Base-by-base conservation (phyloP, 1,284 basidiomycete species). In the Kalmanozyma brasiliensis region DNA sequence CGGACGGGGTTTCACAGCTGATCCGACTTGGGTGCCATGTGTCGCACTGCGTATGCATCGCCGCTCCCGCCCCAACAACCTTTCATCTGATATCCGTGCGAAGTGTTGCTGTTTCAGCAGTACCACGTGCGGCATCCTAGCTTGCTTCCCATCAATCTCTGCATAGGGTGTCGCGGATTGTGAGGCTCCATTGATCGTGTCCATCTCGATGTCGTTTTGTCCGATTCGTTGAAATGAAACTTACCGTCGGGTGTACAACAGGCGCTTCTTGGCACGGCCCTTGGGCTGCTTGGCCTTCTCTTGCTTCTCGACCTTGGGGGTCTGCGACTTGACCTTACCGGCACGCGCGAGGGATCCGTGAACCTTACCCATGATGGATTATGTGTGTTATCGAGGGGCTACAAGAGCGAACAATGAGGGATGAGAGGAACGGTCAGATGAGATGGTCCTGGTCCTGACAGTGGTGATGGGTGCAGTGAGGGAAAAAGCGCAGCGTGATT, bases 291-390 rank as follows among this genome's bases (percentile, higher is more conserved):
- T 95, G 89, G 94, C 93, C 90, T 95, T 96, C 87, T 96, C 94
- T 87, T 95, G 92, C 85, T 91, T 89, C 83, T 95, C 94, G 84
- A 95, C 94, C 76, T 77, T 79, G 81, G 94, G 94, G 82, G 89
- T 91, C 86, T 96, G 93, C 81, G 91, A 92, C 87, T 93, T 96
- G 89, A 98, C 94, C 90, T 98, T 97, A 86, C 94, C 94, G 85
- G 94, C 94, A 89, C 95, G 94, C 85, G 94, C 94, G 86, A 98
- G 93, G 84, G 94, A 97, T 85, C 95, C 94, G 91, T 98, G 94
- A 86, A 97, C 95, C 83, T 86, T 86, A 82, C 85, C 85, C 85
- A 86, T 86, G 46, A 72, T 79, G 74, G 46, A 62, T 51, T 70
- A 63, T 66, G 59, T 67, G 52, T 67, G 52, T 64, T 69, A 64